Evolutionary conservation across 495 filamentous ascomycete species (phyloP).

Genomic region (Penicillium canariense): DNA sequence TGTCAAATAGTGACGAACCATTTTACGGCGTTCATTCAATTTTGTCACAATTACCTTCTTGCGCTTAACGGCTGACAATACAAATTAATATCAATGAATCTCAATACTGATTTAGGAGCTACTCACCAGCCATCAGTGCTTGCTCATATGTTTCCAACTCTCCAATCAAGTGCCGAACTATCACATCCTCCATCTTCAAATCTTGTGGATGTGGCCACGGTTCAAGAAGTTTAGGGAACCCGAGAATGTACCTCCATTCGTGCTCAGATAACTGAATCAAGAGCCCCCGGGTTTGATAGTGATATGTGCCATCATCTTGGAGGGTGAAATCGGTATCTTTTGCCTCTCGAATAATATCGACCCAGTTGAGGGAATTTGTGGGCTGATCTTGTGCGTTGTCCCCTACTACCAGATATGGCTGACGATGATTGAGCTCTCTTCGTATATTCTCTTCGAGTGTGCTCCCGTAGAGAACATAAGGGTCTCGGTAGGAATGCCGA

Average conservation of each 20-base stretch:
- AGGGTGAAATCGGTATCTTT: background rate
- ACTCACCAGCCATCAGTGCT: background rate
- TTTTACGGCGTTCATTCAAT: background rate
- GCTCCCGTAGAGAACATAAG: background rate
- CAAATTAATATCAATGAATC: background rate
- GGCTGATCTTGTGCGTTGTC: background rate
- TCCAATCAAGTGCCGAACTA: background rate
- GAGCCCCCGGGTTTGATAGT: background rate
- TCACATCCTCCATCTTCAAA: background rate
- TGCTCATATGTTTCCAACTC: background rate
- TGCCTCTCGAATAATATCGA: constrained; percentile 1
- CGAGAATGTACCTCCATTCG: background rate
- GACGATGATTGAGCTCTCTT: background rate
- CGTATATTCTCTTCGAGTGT: constrained; percentile 4
- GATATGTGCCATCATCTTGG: background rate
- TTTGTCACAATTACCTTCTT: background rate
- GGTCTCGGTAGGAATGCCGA: background rate
- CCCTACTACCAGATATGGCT: background rate
- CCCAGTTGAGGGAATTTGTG: background rate
- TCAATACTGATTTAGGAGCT: background rate
- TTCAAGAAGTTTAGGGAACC: background rate
- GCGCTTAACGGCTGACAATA: background rate
- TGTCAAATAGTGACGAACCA: background rate
- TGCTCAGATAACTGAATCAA: background rate
- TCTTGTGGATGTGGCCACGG: background rate